phyloP scores from a whole-genome alignment of 345 rosid species.

The Gossypium sturtianum region DNA sequence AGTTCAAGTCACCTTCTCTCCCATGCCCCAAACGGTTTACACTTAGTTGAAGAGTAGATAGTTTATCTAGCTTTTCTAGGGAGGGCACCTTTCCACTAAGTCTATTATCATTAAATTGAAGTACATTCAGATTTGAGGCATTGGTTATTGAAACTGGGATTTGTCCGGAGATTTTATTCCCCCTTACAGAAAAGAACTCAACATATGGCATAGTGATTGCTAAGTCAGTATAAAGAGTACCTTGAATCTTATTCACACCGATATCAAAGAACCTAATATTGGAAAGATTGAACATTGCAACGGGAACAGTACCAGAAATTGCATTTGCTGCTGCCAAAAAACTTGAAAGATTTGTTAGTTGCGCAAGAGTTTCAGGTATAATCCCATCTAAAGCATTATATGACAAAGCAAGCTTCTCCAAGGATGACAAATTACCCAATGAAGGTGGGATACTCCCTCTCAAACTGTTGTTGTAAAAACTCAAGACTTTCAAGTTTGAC shows the following conservation, averaged over 20 bases:
- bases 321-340: background rate
- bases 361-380: conserved; percentile 10
- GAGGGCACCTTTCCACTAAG: conserved; percentile 5
- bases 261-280: background rate
- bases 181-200: background rate
- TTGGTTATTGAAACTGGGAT: conserved; percentile 9
- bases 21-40: conserved; percentile 6
- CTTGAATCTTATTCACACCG: conserved; percentile 7
- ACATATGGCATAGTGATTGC: conserved; percentile 14
- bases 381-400: background rate
- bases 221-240: conserved; percentile 11
- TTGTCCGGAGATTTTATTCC: background rate
- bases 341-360: background rate
- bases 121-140: background rate
- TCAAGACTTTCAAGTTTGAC: background rate
- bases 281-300: conserved; percentile 18
- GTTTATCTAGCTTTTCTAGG: background rate
- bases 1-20: conserved; percentile 3
- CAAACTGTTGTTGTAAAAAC: background rate
- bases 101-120: background rate
- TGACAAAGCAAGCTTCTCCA: background rate
- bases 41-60: background rate
- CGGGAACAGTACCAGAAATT: conserved; percentile 13
- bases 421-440: conserved; percentile 12
- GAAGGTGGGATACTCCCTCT: conserved; percentile 19